phyloP scores from a whole-genome alignment of 495 filamentous ascomycete genomes.

The Neurospora sp. region DNA sequence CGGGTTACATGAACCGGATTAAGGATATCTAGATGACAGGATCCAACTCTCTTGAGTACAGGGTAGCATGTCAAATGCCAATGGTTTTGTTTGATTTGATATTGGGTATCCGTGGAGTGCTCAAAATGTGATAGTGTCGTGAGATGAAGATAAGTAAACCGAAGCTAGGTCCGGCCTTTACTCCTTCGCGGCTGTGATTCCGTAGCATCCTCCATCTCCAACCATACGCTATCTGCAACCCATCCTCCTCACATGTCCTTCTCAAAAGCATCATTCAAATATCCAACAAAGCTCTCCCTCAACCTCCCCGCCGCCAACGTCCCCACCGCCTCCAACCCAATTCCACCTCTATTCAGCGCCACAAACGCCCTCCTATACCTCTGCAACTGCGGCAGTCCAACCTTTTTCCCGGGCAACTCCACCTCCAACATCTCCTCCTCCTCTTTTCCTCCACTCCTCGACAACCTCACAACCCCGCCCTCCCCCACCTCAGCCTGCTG shows the following conservation, averaged over 20 bases:
- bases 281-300: constrained; percentile 58
- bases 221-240: not conserved
- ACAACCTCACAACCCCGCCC: constrained; percentile 36
- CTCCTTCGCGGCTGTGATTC: not conserved
- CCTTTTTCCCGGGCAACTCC: constrained; percentile 47
- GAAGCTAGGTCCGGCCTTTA: too few relatives aligned
- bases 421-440: constrained; percentile 33
- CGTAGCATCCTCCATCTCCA: not conserved
- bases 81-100: not conserved
- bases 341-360: constrained; percentile 54
- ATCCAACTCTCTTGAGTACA: not conserved
- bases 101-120: not conserved
- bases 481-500: constrained; percentile 59
- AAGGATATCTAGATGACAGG: not conserved
- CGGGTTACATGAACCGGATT: not conserved
- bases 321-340: constrained; percentile 36
- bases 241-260: constrained; percentile 25
- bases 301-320: constrained; percentile 44
- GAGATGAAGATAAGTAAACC: not conserved
- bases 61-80: not conserved
- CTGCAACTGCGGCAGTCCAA: constrained; percentile 70
- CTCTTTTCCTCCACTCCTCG: constrained; percentile 20
- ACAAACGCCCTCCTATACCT: constrained; percentile 80
- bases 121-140: not conserved
- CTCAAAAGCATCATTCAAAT: constrained; percentile 59